These are phyloP conservation scores for Xerophyta viscosa DNA, from an alignment of 106 monocot species.

Conservation along the genomic window DNA sequence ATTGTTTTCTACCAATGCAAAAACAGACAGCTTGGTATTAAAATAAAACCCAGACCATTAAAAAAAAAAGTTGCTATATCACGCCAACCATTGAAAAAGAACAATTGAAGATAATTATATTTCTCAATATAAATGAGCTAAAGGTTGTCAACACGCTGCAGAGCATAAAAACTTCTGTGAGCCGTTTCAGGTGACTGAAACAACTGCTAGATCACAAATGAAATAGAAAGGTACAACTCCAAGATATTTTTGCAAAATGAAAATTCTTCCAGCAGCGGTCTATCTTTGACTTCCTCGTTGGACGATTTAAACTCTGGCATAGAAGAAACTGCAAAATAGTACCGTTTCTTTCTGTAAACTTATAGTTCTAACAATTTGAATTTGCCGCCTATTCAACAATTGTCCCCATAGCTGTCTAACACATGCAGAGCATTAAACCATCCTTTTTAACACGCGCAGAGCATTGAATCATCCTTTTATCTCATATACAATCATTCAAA, in stretches of 20 bases:
- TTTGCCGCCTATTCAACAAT: not conserved
- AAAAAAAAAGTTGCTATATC: not conserved
- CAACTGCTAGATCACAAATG: not conserved
- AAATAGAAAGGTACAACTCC: slow-evolving; percentile 7
- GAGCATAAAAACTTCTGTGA: slow-evolving; percentile 1
- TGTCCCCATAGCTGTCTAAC: not conserved
- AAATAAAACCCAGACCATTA: not conserved
- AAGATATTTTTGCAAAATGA: not conserved
- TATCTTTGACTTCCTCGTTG: too few relatives aligned
- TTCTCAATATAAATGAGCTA: not conserved
- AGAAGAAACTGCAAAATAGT: too few relatives aligned
- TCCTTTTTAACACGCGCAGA: not conserved
- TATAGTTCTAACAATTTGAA: not conserved
- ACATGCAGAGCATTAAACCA: not conserved
- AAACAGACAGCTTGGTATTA: not conserved
- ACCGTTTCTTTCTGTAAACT: not conserved
- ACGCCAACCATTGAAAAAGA: not conserved
- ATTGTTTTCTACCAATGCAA: not conserved
- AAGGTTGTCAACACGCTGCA: not conserved
- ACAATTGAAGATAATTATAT: not conserved
- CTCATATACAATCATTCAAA: not conserved
- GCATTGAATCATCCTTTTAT: not conserved
- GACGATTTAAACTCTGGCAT: too few relatives aligned
- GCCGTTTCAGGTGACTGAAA: slow-evolving; percentile 6
- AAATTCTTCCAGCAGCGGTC: not conserved